A percentile compares a stretch with the other conserved stretches of the same genome.
Conservation (phyloP, 805 yeast species). For the Brettanomyces nanus region DNA sequence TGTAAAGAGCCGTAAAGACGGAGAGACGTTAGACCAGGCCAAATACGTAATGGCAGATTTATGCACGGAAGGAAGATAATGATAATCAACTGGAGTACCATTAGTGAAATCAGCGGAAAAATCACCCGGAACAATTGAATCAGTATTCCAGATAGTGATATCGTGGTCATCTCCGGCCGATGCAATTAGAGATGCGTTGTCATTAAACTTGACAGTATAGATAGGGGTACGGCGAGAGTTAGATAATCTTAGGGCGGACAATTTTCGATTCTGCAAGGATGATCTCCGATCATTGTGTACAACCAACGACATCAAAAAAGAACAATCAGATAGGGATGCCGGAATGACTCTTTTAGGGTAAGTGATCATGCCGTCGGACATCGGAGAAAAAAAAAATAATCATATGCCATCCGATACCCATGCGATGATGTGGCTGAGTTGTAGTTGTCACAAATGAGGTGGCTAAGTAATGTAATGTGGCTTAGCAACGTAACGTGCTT, state of each 20-base stretch:
- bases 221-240: constrained; percentile 35
- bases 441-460: too few relatives aligned
- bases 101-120: background rate
- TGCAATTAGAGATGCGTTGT: constrained; percentile 44
- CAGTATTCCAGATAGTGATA: constrained; percentile 26
- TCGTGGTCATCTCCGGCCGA: constrained; percentile 54
- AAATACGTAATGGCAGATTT: constrained; percentile 58
- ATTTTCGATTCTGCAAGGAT: too few relatives aligned
- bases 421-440: too few relatives aligned
- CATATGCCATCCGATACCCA: too few relatives aligned
- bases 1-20: constrained; percentile 34
- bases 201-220: constrained; percentile 42
- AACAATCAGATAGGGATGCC: too few relatives aligned
- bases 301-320: too few relatives aligned
- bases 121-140: background rate
- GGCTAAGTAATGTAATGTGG: too few relatives aligned
- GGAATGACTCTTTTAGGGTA: too few relatives aligned
- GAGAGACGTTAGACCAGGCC: constrained; percentile 41
- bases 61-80: constrained; percentile 25
- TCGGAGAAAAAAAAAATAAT: too few relatives aligned
- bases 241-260: background rate
- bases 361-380: too few relatives aligned
- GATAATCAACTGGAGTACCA: constrained; percentile 9
- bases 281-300: too few relatives aligned
- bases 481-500: too few relatives aligned